Percentiles rank a stretch among this genome's conserved stretches.
These are phyloP conservation scores for Didymella lethalis DNA, from an alignment of 2,329 filamentous ascomycete species.

Conservation along the genomic window DNA sequence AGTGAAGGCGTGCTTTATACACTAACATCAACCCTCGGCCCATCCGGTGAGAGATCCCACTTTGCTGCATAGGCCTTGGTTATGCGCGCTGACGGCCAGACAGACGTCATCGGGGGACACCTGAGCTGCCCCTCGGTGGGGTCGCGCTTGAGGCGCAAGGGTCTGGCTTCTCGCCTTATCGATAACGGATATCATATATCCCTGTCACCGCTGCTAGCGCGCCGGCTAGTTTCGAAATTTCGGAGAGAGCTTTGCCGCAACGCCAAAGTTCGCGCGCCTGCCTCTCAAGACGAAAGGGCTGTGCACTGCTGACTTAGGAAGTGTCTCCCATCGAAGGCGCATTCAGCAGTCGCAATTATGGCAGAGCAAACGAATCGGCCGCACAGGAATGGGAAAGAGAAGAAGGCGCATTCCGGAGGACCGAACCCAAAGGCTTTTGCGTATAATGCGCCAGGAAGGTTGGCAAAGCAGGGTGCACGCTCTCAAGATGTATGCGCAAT, in stretches of 20 bases:
- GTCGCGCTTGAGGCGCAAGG: neutral
- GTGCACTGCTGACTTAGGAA: neutral
- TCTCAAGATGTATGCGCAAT: conserved; percentile 68
- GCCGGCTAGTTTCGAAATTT: conserved; percentile 45
- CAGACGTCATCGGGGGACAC: conserved; percentile 20
- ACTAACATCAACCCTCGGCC: conserved; percentile 14
- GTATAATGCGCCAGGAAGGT: conserved; percentile 79
- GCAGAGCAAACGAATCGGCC: conserved; percentile 84
- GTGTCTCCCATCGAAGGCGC: conserved; percentile 8
- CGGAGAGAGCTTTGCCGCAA: conserved; percentile 25
- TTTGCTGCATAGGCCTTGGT: conserved; percentile 35
- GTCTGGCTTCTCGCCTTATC: conserved; percentile 27
- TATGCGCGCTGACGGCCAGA: conserved; percentile 26
- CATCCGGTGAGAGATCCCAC: conserved; percentile 18
- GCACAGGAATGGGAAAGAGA: conserved; percentile 87
- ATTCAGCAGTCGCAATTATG: conserved; percentile 27
- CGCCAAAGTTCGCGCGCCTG: conserved; percentile 13
- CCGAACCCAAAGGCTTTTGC: conserved; percentile 91
- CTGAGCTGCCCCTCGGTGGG: conserved; percentile 20
- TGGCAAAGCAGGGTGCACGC: conserved; percentile 76
- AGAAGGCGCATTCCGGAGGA: conserved; percentile 77
- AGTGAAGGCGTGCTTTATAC: conserved; percentile 37
- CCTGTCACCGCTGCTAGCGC: conserved; percentile 37
- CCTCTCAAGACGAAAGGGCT: neutral
- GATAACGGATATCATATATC: conserved; percentile 39